Evolutionary conservation across 371 early-diverging fungal genomes (phyloP).

Genomic region (Mortierella sp.): DNA sequence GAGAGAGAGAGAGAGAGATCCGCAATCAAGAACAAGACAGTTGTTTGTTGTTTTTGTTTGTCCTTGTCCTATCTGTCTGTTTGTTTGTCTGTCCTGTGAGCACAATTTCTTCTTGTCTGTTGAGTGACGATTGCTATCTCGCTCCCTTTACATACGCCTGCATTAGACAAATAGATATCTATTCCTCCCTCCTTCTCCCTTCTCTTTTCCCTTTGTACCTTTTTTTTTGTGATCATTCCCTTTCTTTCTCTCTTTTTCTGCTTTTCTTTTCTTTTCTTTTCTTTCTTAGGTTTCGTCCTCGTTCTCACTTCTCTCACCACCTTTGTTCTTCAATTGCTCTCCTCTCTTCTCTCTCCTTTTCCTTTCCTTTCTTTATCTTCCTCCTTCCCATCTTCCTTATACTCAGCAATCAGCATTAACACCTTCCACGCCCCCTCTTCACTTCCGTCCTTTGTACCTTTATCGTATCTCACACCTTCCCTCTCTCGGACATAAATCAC

Average conservation of each 20-base stretch:
- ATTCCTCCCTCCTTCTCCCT: not conserved
- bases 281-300: not conserved
- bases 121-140: too few species aligned
- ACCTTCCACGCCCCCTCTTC: not conserved
- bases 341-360: not conserved
- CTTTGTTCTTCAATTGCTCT: not conserved
- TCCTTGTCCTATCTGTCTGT: too few species aligned
- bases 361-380: not conserved
- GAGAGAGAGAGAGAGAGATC: too few species aligned
- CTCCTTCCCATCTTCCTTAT: not conserved
- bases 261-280: not conserved
- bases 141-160: too few species aligned
- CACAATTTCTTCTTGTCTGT: too few species aligned
- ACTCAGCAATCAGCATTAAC: not conserved
- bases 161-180: too few species aligned
- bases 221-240: not conserved
- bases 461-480: not conserved
- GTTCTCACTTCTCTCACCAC: not conserved
- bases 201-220: not conserved
- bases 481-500: not conserved
- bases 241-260: not conserved
- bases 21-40: too few species aligned
- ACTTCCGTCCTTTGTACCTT: not conserved
- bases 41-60: too few species aligned
- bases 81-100: too few species aligned